A percentile compares a stretch with the other conserved stretches of the same genome.
Conservation (phyloP, 441 rosid genomes). For the Biscutella laevigata region DNA sequence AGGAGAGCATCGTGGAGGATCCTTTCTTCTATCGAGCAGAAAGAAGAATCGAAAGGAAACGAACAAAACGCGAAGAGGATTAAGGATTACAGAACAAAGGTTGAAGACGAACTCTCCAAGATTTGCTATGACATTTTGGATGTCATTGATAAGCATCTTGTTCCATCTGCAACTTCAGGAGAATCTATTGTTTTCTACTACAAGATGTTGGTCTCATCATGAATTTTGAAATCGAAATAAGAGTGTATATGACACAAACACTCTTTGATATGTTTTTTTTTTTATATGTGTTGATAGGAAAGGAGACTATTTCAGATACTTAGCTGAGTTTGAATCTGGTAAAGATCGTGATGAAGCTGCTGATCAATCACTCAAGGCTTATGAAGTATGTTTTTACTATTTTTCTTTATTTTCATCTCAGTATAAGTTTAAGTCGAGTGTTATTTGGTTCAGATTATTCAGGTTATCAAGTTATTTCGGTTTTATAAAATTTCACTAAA, state of each 20-base stretch:
- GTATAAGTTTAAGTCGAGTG: too few species aligned
- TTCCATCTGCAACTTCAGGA: conserved; percentile 62
- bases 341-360: conserved; percentile 68
- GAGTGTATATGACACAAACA: background rate
- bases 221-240: background rate
- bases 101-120: conserved; percentile 68
- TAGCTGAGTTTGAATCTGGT: conserved; percentile 58
- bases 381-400: conserved; percentile 38
- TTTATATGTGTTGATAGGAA: conserved; percentile 36
- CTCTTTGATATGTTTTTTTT: background rate
- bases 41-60: conserved; percentile 68
- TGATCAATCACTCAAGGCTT: conserved; percentile 70
- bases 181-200: conserved; percentile 72
- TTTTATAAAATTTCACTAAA: too few species aligned
- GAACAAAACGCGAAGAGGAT: conserved; percentile 63
- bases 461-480: too few species aligned
- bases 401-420: background rate
- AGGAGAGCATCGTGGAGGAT: conserved; percentile 87
- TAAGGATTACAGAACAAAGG: conserved; percentile 52
- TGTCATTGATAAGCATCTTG: conserved; percentile 63
- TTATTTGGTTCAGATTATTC: too few species aligned
- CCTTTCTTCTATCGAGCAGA: conserved; percentile 72
- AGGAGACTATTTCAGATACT: conserved; percentile 75
- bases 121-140: conserved; percentile 63
- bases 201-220: conserved; percentile 47